These are phyloP conservation scores for Aspergillus pseudoviridinutans DNA, from an alignment of 2,329 filamentous ascomycete species.

Conservation along the genomic window DNA sequence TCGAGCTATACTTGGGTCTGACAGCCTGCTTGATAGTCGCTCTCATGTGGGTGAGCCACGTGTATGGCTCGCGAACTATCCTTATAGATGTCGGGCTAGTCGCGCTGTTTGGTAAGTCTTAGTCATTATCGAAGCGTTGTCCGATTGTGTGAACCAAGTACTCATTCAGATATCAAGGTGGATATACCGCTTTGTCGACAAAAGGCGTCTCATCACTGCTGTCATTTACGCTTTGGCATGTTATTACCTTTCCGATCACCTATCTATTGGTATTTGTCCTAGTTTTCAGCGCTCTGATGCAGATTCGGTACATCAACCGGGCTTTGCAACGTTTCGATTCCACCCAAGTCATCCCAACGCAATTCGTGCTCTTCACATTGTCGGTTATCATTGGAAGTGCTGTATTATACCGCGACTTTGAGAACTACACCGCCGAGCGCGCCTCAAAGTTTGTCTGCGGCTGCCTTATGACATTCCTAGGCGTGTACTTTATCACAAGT, in stretches of 20 bases:
- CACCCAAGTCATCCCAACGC: conserved; percentile 94
- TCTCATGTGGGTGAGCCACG: conserved; percentile 77
- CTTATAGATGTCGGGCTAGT: conserved; percentile 91
- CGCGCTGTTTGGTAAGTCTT: conserved; percentile 71
- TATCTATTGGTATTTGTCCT: conserved; percentile 80
- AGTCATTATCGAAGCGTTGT: neutral
- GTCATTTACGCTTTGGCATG: conserved; percentile 82
- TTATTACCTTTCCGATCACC: conserved; percentile 86
- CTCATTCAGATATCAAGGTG: conserved; percentile 53
- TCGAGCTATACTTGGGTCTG: conserved; percentile 82
- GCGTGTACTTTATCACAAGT: conserved; percentile 95
- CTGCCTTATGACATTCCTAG: conserved; percentile 87
- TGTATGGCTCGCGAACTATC: conserved; percentile 80
- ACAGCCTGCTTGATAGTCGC: conserved; percentile 68
- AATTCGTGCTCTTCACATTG: conserved; percentile 94
- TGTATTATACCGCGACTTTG: conserved; percentile 90
- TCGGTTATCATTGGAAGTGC: conserved; percentile 94
- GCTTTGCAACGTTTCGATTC: conserved; percentile 90
- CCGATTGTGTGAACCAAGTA: conserved; percentile 5
- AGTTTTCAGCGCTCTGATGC: conserved; percentile 82
- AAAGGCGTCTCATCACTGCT: conserved; percentile 95
- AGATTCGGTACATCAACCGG: conserved; percentile 93
- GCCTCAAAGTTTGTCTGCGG: conserved; percentile 84
- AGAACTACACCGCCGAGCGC: conserved; percentile 69
- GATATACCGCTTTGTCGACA: conserved; percentile 93